Base-by-base conservation (phyloP, 2,329 filamentous ascomycete genomes). In the Xylaria sp. region DNA sequence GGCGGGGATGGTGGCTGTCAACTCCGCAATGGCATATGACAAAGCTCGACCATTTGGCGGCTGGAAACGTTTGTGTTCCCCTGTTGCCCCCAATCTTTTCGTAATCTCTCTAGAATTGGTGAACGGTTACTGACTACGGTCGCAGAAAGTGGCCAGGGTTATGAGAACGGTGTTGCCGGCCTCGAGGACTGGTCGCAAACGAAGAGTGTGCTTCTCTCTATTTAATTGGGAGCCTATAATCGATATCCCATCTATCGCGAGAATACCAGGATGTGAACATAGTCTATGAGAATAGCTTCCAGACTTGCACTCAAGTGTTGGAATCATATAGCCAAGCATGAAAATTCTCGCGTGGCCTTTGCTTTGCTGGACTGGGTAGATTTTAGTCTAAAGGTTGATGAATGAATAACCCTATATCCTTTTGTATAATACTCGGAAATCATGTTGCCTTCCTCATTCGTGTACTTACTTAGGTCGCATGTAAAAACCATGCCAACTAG, bases 1-100 rank as follows among this genome's bases (percentile, higher is more conserved):
- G 71, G 82, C 84, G 2, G 87, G 87, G 0, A 86, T 84, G 74
- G 85, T 88, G 0, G 86, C 84, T 68, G 83, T 89, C 60, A 89
- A 87, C 64, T 80, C 78, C 0, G 73, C 70, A 1, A 72, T 68
- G n/a, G 74, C 73, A 1, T 71, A 69, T 43, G 78, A 80, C 50
- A 71, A 75, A 71, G 19, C 46, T n/a, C 56, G 63, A 12, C 78
- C 78, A 0, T 80, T 81, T 67, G 79, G 79, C 8, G 79, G 79
- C 0, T 79, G 75, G 58, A 81, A 81, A 69, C 63, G 73, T 66
- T 60, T 47, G 63, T 63, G 5, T 15, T 31, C 31, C 60, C 37
- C n/a, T 19, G 40, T 31, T 7, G 6, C 4, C 51, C 9, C 28
- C 28, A 31, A 31, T 9, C 28, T 9, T 31, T 31, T 31, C 28